Base-by-base conservation (phyloP, 2,329 filamentous ascomycete genomes). In the Fonsecaea monophora region DNA sequence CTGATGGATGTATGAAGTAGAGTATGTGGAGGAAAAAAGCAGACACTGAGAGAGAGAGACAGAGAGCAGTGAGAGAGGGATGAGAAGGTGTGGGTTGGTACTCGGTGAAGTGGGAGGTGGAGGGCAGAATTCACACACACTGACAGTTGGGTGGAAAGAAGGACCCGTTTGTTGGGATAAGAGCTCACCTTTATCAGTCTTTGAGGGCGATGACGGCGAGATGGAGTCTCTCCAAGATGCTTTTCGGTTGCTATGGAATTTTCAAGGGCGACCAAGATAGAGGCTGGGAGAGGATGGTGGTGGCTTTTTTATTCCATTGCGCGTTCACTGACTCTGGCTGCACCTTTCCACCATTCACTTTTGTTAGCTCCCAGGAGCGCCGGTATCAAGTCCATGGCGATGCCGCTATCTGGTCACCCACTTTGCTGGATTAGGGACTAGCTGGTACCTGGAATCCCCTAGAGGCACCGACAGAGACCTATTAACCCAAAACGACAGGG, bases 1-100 rank as follows among this genome's bases (percentile, higher is more conserved):
- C 45, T 50, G 45, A 50, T 25, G 45, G 32, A 53, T 53, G 62
- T 53, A 59, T 38, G 34, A 38, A 45, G 45, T 50, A 48, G 42
- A 40, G 54, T 67, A 66, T 63, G 40, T 45, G 58, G 58, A 59
- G 57, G 62, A 56, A 61, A 53, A 37, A 62, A 38, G 35, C 40
- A n/a, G 40, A 42, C 40, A 42, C 15, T n/a, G 15, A n/a, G n/a
- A 50, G 42, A 65, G 42, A 54, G 53, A 30, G 35, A 50, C 35
- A 62, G 42, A 53, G 56, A 54, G 53, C 30, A 56, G 55, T 53
- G 55, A 42, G 62, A 60, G 65, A 60, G 25, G 64, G 18, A 48
- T 25, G 64, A 45, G 62, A 58, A 57, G 53, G 56, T 53, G 54
- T 54, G 55, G 50, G 37, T 38, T 35, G 57, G 42, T 40, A 21